Conservation (phyloP, 169 alveolate species). For the Babesia bigemina region DNA sequence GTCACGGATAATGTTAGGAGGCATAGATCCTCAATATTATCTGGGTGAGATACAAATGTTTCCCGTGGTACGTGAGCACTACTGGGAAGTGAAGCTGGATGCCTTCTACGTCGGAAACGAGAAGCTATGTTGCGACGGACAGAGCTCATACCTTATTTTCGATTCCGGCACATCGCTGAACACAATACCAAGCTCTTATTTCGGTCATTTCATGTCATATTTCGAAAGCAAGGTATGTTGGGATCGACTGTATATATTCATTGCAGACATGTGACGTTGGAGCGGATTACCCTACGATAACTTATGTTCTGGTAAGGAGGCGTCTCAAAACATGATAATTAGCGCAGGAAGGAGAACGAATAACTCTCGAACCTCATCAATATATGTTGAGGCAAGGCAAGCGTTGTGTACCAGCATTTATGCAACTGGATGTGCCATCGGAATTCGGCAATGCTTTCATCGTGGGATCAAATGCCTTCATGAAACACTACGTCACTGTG, state of each 20-base stretch:
- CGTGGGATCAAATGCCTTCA: constrained; percentile 83
- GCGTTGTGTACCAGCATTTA: constrained; percentile 83
- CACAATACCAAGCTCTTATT: constrained; percentile 77
- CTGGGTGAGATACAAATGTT: constrained; percentile 80
- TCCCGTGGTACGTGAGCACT: constrained; percentile 86
- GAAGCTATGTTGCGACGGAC: constrained; percentile 81
- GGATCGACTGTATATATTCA: background rate
- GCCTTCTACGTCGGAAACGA: constrained; percentile 82
- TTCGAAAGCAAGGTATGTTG: constrained; percentile 14
- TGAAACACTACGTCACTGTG: constrained; percentile 84
- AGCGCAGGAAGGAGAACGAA: constrained; percentile 52
- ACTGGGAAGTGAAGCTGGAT: constrained; percentile 87
- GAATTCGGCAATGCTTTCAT: constrained; percentile 86
- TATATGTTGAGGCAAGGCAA: constrained; percentile 66
- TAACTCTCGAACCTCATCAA: constrained; percentile 65
- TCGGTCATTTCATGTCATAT: constrained; percentile 35
- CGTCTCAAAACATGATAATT: background rate
- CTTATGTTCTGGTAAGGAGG: constrained; percentile 63
- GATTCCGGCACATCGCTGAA: constrained; percentile 88
- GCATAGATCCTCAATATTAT: constrained; percentile 79
- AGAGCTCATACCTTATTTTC: constrained; percentile 79
- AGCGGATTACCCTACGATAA: constrained; percentile 68
- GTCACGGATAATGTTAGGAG: constrained; percentile 82
- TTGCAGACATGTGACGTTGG: constrained; percentile 39
- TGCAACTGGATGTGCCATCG: constrained; percentile 88